Conservation (phyloP, 768 basidiomycete species). For the Suillus tomentosus region DNA sequence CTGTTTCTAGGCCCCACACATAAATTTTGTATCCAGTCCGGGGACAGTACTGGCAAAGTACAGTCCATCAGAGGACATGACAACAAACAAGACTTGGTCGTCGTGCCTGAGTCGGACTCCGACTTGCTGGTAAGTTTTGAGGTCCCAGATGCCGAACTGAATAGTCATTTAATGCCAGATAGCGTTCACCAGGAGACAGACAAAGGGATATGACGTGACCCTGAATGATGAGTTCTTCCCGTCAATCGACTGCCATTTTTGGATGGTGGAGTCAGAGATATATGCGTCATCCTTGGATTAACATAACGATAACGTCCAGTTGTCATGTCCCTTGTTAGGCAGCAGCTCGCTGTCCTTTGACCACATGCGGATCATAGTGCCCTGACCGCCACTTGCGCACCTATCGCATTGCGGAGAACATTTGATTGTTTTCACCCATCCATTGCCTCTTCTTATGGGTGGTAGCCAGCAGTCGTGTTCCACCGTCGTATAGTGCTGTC, state of each 20-base stretch:
- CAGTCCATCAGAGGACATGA: constrained; percentile 77
- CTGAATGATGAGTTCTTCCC: not conserved
- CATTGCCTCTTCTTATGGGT: not conserved
- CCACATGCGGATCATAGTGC: not conserved
- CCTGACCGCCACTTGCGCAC: not conserved
- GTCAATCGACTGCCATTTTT: not conserved
- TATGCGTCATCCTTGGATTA: not conserved
- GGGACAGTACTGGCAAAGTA: constrained; percentile 66
- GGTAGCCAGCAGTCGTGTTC: constrained; percentile 9
- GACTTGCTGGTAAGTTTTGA: not conserved
- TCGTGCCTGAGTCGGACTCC: constrained; percentile 64
- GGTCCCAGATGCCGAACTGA: constrained; percentile 5
- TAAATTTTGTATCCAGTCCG: constrained; percentile 73
- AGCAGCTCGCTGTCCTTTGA: not conserved
- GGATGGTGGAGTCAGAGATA: not conserved
- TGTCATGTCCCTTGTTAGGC: not conserved
- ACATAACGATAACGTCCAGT: not conserved
- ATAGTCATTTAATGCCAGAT: not conserved
- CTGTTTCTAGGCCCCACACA: constrained; percentile 73
- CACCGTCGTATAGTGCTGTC: constrained; percentile 19
- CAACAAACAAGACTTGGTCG: constrained; percentile 76
- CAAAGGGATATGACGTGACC: not conserved
- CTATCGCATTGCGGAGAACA: not conserved
- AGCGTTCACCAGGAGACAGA: not conserved
- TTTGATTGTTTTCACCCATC: not conserved